Conservation (phyloP, 192 early-diverging fungal genomes). For the Backusella macrospora region DNA sequence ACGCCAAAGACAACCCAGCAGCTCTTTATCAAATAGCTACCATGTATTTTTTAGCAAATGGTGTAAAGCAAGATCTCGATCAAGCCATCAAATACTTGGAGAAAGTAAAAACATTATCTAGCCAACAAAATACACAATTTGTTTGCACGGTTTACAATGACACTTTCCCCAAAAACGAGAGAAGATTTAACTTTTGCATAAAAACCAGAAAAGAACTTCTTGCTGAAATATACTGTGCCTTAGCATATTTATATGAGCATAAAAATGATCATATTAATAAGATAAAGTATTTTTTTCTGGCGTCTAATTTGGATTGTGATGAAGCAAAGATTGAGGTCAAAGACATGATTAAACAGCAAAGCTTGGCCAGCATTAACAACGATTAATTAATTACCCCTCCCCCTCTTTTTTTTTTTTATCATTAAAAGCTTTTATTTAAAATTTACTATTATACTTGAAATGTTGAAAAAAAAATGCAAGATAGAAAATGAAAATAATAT, state of each 20-base stretch:
- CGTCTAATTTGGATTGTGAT: background rate
- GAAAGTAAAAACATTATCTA: background rate
- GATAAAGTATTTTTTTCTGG: background rate
- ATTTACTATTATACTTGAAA: background rate
- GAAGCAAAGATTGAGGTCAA: background rate
- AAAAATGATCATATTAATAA: background rate
- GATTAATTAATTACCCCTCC: no score
- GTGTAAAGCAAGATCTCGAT: background rate
- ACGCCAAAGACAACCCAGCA: background rate
- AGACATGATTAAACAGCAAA: constrained; percentile 5
- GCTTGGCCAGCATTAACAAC: background rate
- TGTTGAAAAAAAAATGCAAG: background rate
- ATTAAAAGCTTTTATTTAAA: background rate
- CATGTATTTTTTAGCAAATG: background rate
- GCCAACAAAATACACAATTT: background rate
- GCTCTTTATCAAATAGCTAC: background rate
- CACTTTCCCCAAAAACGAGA: background rate
- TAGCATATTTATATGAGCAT: background rate
- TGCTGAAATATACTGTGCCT: constrained; percentile 1
- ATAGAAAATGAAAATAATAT: background rate
- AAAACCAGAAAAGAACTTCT: background rate
- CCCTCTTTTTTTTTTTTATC: background rate
- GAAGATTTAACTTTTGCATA: background rate
- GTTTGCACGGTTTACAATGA: background rate
- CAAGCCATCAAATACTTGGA: background rate